Base-by-base conservation (phyloP, 164 flowering plant genomes). In the Saururus chinensis region DNA sequence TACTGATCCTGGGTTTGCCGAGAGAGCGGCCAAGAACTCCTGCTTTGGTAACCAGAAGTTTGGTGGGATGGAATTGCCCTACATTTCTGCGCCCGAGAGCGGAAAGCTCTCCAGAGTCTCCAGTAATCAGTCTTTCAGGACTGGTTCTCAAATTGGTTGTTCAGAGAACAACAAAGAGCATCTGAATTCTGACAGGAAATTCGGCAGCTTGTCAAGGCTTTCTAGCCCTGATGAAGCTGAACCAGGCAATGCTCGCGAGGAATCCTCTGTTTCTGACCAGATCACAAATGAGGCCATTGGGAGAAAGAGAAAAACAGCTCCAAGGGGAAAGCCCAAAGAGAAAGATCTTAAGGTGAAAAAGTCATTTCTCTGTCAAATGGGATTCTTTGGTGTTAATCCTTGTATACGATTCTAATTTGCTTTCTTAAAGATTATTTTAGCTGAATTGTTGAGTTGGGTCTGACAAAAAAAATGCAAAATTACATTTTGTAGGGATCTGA, bases 1-100 rank as follows among this genome's bases (percentile, higher is more conserved):
- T 0, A 64, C 84, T 9, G 98, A 87, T 72, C 92, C 96, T 7
- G 96, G 89, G 7, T 92, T 92, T 40, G 88, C 78, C 0, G 95
- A 86, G 70, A 71, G 98, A 62, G 98, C 96, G 40, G 96, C 96
- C 7, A 84, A 80, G 66, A 84, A 75, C 61, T 88, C 98, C 3
- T 80, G 84, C 68, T 92, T 88, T 35, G 79, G 88, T 0, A 79
- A 73, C 60, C 40, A 80, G 57, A 83, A 68, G 64, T 79, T 76
- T 62, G 67, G 70, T 25, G 79, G 83, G 7, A 51, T 75, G 26
- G 81, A 80, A 66, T 64, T 75, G 66, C 54, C 69, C 22, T 57
- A 64, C 37, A 68, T 82, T 69, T 71, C 74, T 20, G 61, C 14
- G 66, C 65, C 70, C 26, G 80, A 67, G 20, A 69, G 63, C 64